Base-by-base conservation (phyloP, 108 stramenopile species). In the Pseudonitzschia multiseries region DNA sequence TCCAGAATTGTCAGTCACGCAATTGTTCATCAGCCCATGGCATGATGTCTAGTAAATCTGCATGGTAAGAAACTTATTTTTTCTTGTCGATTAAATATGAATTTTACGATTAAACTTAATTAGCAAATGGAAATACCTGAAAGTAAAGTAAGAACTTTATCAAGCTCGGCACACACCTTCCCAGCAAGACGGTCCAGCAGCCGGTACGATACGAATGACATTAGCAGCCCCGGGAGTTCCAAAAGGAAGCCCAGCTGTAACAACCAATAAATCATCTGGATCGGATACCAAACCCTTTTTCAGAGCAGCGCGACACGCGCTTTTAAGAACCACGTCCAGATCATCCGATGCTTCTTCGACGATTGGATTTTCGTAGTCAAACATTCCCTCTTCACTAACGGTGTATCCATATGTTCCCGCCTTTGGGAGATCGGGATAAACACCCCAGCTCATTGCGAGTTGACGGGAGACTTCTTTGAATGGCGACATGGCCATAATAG, bases 401-500 rank as follows among this genome's bases (percentile, higher is more conserved):
- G 79, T 77, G 67, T 90, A 89, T n/a, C 86, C 83, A 65, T 92
- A 91, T 15, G 82, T 83, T 80, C 88, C 93, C 21, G 87, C 77
- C 70, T 79, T 85, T 14, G 87, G 85, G 33, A 89, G 76, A 22
- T 88, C 90, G 6, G 93, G 87, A 70, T 96, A 97, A 48, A 97
- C 94, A 48, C 97, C 97, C 97, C 97, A 98, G 42, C 74, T 76
- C 73, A 98, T 76, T 42, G 95, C 87, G 29, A 98, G 81, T 71
- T 93, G 90, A 61, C 98, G 83, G 21, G 95, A 91, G 31, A 91
- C 96, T 62, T 94, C 89, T 72, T 84, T 86, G 72, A 93, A 91
- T 3, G 96, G 94, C 33, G 95, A 96, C 50, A 97, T 83, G n/a
- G 94, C 98, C 81, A 97, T 70, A 66, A 98, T 95, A 22, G 98